Base-by-base conservation (phyloP, 768 basidiomycete genomes). In the Guyanaporus albipodus region DNA sequence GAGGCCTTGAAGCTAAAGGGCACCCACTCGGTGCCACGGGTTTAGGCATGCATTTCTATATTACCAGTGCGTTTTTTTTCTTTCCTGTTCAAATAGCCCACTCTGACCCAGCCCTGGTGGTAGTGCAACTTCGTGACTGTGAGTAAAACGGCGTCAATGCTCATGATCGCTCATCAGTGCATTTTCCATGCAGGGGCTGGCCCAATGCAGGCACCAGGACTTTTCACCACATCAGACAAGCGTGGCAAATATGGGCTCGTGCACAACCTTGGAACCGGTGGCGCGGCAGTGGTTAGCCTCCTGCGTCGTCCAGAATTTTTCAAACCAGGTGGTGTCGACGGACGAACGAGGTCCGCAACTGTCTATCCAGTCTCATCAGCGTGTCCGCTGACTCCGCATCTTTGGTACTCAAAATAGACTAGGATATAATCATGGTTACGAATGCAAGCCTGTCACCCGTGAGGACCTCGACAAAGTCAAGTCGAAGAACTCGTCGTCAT, bases 1-100 rank as follows among this genome's bases (percentile, higher is more conserved):
- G 90, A 21, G 90, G 90, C 0, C 74, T 92, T 14, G 87, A 92
- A 60, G 86, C 87, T n/a, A 92, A 91, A 60, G 90, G 90, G 3
- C 87, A 91, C 59, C 89, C 90, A 3, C 74, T 91, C 17, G 87
- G 88, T 31, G 87, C 88, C 1, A 89, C 85, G 15, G 88, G 88
- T 2, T 68, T 91, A 12, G 87, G 84, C 22, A 90, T 90, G 88
- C 87, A 91, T 61, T 89, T 89, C 66, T 90, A 87, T 58, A 85
- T 90, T 51, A 78, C 82, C 56, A 88, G 85, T 85, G 58, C 34
- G 82, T 65, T 15, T 24, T 40, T 23, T 10, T 3, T 4, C 14
- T 40, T 36, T 17, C 36, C 7, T 12, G 19, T 23, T n/a, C n/a
- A n/a, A n/a, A 21, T 23, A 39, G 15, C 19, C 4, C 44, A 28